Evolutionary conservation across 495 filamentous ascomycete species (phyloP), one percentile per base, ranked within the genome.

Genomic region (Podospora comata): DNA sequence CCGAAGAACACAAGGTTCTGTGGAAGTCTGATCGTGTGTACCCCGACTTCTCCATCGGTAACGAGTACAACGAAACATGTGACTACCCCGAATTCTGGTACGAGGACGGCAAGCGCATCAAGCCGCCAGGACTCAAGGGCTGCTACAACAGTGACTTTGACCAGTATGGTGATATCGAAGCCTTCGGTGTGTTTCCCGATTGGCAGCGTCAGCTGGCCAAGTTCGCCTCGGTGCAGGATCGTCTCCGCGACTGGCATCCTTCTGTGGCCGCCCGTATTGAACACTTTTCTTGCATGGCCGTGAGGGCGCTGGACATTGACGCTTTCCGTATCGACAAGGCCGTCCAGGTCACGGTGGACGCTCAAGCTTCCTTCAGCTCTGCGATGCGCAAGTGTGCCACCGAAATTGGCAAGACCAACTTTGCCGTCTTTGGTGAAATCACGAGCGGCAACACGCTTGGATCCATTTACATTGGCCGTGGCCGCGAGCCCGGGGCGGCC

Each of bases 211-310:
- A 92, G 76, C 79, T 92, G 57, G 84, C 89, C 16, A 92, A 91
- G 70, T 92, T 92, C 73, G 88, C 89, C 34, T 90, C 85, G 48
- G 90, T 91, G 4, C 90, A 92, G 75, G 90, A 92, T 72, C 88
- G 90, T 67, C 80, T 92, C 11, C 86, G 90, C 32, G 90, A 91
- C 70, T 92, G 90, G 90, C 72, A 84, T 13, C 86, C 88, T 3
- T 80, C 81, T 44, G 90, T 91, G 3, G 75, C 81, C 27, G 80
- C 85, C 48, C 85, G 86, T 58, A 75, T 92, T 32, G 81, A 85
- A 57, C 84, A 81, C 30, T 90, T 91, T 66, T 89, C 89, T 5
- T 91, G 89, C 74, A 86, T 90, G 76, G 79, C 86, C 1, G 88
- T 91, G 59, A 74, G 77, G 23, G 85, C 83, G 61, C 77, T 91